Evolutionary conservation across 345 rosid species (phyloP).

Genomic region (Eucalyptus coolabah): DNA sequence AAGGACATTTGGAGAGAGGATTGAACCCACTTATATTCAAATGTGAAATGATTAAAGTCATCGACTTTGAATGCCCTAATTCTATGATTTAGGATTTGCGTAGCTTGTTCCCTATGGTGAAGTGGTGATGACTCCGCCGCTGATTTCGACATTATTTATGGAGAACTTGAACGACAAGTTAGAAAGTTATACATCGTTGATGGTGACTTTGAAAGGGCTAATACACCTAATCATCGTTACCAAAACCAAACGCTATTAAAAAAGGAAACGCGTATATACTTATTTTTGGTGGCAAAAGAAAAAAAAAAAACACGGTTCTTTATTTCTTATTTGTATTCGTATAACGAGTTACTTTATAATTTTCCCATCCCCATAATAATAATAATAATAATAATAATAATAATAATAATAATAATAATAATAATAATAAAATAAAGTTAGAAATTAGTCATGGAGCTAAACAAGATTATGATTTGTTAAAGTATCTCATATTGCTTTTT

Average conservation of each 20-base stretch:
- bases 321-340: not conserved
- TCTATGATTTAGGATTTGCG: not conserved
- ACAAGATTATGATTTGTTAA: not conserved
- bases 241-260: not conserved
- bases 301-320: not conserved
- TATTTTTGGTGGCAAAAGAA: not conserved
- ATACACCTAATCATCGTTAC: not conserved
- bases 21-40: not conserved
- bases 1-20: not conserved
- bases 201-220: not conserved
- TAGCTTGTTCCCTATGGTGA: not conserved
- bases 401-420: no score
- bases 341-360: not conserved
- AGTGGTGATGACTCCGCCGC: not conserved
- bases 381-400: no score
- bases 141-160: not conserved
- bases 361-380: not conserved
- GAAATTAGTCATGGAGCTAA: not conserved
- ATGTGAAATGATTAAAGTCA: not conserved
- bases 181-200: not conserved
- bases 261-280: not conserved
- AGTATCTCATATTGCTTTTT: not conserved
- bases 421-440: not conserved
- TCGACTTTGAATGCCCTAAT: not conserved
- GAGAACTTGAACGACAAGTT: not conserved